These are phyloP conservation scores for Phlebopus sp. DNA, from an alignment of 1,284 basidiomycete genomes.

Conservation along the genomic window DNA sequence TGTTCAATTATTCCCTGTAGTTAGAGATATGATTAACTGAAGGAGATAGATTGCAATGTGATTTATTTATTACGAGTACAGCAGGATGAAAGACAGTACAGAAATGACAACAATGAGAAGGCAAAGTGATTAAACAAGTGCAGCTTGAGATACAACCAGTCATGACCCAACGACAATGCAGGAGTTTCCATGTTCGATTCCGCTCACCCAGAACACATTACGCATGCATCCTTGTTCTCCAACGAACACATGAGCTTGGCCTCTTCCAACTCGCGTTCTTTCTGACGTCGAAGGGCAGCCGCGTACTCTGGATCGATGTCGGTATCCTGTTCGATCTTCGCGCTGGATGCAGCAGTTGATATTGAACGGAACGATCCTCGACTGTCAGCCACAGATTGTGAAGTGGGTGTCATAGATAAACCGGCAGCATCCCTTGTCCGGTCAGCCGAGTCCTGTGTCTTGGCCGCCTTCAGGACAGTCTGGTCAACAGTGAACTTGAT, in stretches of 20 bases:
- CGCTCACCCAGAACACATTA: conserved; percentile 79
- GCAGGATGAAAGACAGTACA: conserved; percentile 16
- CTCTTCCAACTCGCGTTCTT: conserved; percentile 76
- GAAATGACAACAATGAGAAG: neutral
- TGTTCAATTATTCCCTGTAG: neutral
- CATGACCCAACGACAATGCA: conserved; percentile 9
- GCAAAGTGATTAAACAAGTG: neutral
- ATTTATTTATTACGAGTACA: conserved; percentile 17
- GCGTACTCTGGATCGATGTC: conserved; percentile 78
- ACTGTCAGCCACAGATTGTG: conserved; percentile 13
- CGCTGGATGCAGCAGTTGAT: conserved; percentile 34
- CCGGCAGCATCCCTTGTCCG: conserved; percentile 17
- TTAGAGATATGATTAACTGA: neutral
- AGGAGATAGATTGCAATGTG: neutral
- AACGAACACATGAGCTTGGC: conserved; percentile 80
- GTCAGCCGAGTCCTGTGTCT: conserved; percentile 43
- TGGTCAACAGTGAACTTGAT: conserved; percentile 98
- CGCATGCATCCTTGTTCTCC: conserved; percentile 85
- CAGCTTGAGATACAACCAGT: conserved; percentile 5
- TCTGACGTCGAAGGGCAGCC: conserved; percentile 72
- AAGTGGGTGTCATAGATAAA: conserved; percentile 36
- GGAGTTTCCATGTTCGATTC: neutral
- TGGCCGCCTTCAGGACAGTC: conserved; percentile 72
- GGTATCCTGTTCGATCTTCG: conserved; percentile 46
- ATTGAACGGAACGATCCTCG: conserved; percentile 19